Evolutionary conservation across 1,284 basidiomycete genomes (phyloP), one percentile per base, ranked within the genome.

Genomic region (Ceratobasidium papillatum): DNA sequence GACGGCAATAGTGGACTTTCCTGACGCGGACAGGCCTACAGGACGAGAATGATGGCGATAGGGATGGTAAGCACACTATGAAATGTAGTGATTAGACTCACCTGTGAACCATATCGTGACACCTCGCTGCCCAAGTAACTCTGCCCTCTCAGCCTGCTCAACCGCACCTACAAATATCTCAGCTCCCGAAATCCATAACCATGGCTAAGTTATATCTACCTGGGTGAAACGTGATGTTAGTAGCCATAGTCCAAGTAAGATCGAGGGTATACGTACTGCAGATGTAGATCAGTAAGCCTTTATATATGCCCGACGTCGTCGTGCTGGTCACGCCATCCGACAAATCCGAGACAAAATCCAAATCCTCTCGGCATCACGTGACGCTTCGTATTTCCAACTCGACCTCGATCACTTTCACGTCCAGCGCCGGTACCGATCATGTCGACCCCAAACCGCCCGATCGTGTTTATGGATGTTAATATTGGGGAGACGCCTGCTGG

Each of bases 81-180:
- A 19, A 19, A 4, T 19, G 45, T 9, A 84, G 72, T 54, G 93
- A 94, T 88, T 96, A 79, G 92, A 94, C 38, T 97, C 88, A 30
- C 96, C 96, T n/a, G 96, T 98, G 76, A 98, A 85, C 96, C 96
- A 98, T 80, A 98, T 88, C 0, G 96, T 98, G 5, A 91, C 88
- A 30, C 96, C 96, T 78, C 88, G 91, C 81, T 98, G 96, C 22
- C 87, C 84, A 34, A 96, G 85, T 25, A 94, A 82, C 41, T 86
- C 79, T 25, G 85, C 83, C 75, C 95, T 91, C 84, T 97, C 94
- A 51, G 85, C 79, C 27, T 84, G 80, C 58, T 85, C 86, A 47
- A 96, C 91, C 51, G 93, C 91, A 73, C 94, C 94, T 94, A 22
- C 62, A 66, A 7, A 47, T 65, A 8, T 52, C 52, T 52, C 12